Base-by-base conservation (phyloP, 768 basidiomycete species). In the Suillus subluteus region DNA sequence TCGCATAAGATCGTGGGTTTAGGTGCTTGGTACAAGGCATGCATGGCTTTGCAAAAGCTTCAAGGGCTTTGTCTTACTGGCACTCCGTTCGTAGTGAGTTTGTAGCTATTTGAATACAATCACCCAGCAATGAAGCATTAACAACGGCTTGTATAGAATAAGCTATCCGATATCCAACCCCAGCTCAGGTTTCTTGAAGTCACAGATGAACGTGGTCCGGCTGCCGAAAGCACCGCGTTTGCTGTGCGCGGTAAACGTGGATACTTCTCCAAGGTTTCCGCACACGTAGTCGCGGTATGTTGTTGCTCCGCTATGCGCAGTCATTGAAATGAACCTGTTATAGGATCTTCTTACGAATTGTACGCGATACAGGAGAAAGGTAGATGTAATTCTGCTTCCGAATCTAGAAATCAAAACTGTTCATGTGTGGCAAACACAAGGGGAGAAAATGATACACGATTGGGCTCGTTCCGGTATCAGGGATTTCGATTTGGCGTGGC, bases 61-160 rank as follows among this genome's bases (percentile, higher is more conserved):
- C 55, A 56, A 3, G 32, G 55, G 55, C 55, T 56, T 32, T 56
- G 55, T 13, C 55, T 56, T 21, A 56, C 55, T 18, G 55, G 55
- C 4, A 56, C 55, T 21, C 32, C 55, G 5, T 35, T 56, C 11
- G 32, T 35, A 21, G 55, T 56, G 32, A 56, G 55, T 35, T 21
- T 6, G 32, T 56, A 35, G 21, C 18, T 2, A 30, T 54, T 54
- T 16, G 52, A 21, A 55, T 32, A 35, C 11, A 3, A n/a, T 21
- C 12, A 32, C 11, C 5, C 18, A 55, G 21, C 4, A 8, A 54
- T 7, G 8, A 54, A 18, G 52, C 16, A 18, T 54, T 16, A 55
- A 21, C 30, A 32, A 55, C 2, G 9, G 32, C 54, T 32, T 56
- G 32, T 21, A 56, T 56, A 56, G 55, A 56, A 56, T 2, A 35